Evolutionary conservation across 2,329 filamentous ascomycete species (phyloP).

Genomic region (Fusarium begoniae): DNA sequence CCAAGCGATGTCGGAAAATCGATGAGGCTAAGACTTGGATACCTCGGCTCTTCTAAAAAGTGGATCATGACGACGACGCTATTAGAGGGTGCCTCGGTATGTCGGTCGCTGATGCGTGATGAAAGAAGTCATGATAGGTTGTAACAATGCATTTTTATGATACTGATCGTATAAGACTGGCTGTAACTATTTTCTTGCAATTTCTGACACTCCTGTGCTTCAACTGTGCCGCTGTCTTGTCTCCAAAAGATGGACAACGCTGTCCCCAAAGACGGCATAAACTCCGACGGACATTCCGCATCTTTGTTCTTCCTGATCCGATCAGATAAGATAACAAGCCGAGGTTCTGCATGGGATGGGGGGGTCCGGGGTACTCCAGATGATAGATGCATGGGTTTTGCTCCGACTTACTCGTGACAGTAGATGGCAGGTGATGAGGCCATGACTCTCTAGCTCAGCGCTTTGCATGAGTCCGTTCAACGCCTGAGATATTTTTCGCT

Average conservation of each 20-base stretch:
- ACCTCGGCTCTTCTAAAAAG: slow-evolving; percentile 15
- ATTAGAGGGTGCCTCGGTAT: slow-evolving; percentile 4
- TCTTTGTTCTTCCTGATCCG: not conserved
- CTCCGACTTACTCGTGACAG: not conserved
- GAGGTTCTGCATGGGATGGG: not conserved
- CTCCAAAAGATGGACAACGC: not conserved
- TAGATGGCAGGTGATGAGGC: not conserved
- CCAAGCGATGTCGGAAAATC: slow-evolving; percentile 24
- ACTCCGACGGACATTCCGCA: not conserved
- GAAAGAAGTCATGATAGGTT: not conserved
- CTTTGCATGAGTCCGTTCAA: not conserved
- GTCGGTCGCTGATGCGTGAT: not conserved
- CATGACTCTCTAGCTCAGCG: not conserved
- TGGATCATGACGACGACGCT: slow-evolving; percentile 14
- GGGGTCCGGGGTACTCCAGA: not conserved
- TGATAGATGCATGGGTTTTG: not conserved
- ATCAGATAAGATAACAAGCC: slow-evolving; percentile 18
- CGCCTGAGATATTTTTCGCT: not conserved
- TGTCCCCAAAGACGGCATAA: not conserved
- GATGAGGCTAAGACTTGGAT: slow-evolving; percentile 27
- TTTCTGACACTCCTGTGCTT: not conserved
- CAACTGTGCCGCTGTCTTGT: not conserved
- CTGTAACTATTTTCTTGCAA: not conserved
- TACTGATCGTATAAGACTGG: accelerated
- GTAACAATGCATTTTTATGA: not conserved